These are phyloP conservation scores for Hylodesmum podocarpum DNA, from an alignment of 306 rosid genomes.

Conservation along the genomic window DNA sequence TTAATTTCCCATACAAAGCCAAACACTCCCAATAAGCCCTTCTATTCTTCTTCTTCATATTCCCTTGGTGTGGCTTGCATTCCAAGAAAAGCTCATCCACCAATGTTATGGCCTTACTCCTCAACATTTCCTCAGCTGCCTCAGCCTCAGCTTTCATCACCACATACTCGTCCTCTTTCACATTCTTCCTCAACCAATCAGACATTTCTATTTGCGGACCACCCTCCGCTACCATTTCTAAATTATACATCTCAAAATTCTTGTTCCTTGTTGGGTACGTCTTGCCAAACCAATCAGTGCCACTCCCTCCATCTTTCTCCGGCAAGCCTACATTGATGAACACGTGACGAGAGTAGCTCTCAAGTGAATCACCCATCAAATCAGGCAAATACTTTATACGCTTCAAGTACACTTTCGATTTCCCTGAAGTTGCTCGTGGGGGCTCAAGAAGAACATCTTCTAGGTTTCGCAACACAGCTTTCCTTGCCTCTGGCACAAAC, in stretches of 20 bases:
- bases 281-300: slow-evolving; percentile 48
- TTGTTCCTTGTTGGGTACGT: slow-evolving; percentile 77
- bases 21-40: slow-evolving; percentile 89
- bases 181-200: slow-evolving; percentile 67
- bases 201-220: slow-evolving; percentile 53
- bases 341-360: slow-evolving; percentile 64
- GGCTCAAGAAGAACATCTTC: slow-evolving; percentile 87
- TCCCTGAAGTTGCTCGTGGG: slow-evolving; percentile 63
- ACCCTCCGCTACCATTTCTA: slow-evolving; percentile 49
- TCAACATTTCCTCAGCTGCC: slow-evolving; percentile 77
- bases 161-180: slow-evolving; percentile 74
- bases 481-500: slow-evolving; percentile 47
- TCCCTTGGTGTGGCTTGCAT: slow-evolving; percentile 60
- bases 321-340: slow-evolving; percentile 67
- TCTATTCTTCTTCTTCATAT: slow-evolving; percentile 28
- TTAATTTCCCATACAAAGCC: slow-evolving; percentile 75
- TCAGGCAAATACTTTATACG: slow-evolving; percentile 67
- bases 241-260: slow-evolving; percentile 72
- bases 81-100: slow-evolving; percentile 93
- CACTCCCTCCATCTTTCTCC: slow-evolving; percentile 51
- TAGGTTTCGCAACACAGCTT: slow-evolving; percentile 63
- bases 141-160: slow-evolving; percentile 90
- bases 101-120: slow-evolving; percentile 52
- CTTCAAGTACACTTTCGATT: slow-evolving; percentile 58
- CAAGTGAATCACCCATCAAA: slow-evolving; percentile 76